Evolutionary conservation across 805 yeast species (phyloP).

Genomic region (Saitoella complicata): DNA sequence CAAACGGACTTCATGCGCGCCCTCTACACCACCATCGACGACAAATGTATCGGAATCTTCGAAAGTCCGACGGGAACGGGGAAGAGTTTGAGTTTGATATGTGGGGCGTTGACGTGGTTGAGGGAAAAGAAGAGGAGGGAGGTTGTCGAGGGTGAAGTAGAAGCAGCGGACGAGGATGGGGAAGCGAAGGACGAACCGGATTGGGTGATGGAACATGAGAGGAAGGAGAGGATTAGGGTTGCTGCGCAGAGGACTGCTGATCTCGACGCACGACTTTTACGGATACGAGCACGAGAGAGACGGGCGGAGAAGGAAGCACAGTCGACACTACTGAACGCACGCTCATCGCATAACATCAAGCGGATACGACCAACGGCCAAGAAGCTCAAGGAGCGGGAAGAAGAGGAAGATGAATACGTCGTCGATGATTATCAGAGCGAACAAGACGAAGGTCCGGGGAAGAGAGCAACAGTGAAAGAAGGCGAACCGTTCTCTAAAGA

Average conservation of each 20-base stretch:
- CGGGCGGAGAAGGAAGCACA: conserved; percentile 3
- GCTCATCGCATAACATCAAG: no score
- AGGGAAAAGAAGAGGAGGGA: conserved; percentile 30
- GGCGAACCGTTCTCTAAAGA: conserved; percentile 9
- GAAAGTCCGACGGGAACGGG: conserved; percentile 81
- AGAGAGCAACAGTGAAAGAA: no score
- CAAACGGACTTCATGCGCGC: conserved; percentile 63
- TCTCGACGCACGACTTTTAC: conserved; percentile 5
- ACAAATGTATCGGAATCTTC: conserved; percentile 55
- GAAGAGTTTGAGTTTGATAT: conserved; percentile 47
- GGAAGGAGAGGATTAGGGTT: conserved; percentile 1
- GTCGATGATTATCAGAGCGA: conserved; percentile 28
- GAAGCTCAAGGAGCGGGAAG: conserved; percentile 14
- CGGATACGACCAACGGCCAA: not conserved
- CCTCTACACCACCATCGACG: conserved; percentile 45
- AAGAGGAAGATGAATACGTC: conserved; percentile 24
- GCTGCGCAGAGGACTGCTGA: conserved; percentile 3
- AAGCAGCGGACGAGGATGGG: not conserved
- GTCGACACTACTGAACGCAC: no score
- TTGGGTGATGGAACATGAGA: conserved; percentile 28
- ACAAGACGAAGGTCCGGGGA: no score
- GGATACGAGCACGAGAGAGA: conserved; percentile 7
- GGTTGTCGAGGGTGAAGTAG: conserved; percentile 5
- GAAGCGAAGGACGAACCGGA: conserved; percentile 41
- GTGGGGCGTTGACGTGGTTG: conserved; percentile 75